These are phyloP conservation scores for Gliomastix tumulicola DNA, from an alignment of 2,329 filamentous ascomycete genomes.

Conservation along the genomic window DNA sequence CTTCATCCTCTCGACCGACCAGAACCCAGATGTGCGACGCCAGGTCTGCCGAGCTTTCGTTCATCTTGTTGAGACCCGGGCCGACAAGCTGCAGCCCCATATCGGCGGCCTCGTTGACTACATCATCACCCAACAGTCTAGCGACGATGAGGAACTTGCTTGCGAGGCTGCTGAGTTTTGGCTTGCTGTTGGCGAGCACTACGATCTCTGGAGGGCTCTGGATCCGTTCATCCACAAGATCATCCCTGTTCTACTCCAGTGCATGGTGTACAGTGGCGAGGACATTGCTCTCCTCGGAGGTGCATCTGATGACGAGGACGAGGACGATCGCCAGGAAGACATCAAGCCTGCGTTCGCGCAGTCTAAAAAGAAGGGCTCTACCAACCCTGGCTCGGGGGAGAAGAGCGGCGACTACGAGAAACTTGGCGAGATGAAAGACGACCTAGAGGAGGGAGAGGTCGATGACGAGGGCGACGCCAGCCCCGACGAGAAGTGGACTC, in stretches of 20 bases:
- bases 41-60: slow-evolving; percentile 93
- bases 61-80: slow-evolving; percentile 81
- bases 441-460: slow-evolving; percentile 83
- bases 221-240: slow-evolving; percentile 76
- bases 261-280: slow-evolving; percentile 95
- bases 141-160: slow-evolving; percentile 81
- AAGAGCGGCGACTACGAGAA: slow-evolving; percentile 52
- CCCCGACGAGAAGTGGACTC: slow-evolving; percentile 88
- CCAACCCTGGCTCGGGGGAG: slow-evolving; percentile 38
- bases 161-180: slow-evolving; percentile 97
- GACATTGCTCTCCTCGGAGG: slow-evolving; percentile 81
- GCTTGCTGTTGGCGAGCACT: slow-evolving; percentile 86
- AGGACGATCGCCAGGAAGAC: slow-evolving; percentile 84
- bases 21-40: slow-evolving; percentile 74
- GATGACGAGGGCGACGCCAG: slow-evolving; percentile 71
- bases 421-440: slow-evolving; percentile 57
- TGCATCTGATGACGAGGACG: slow-evolving; percentile 82
- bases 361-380: slow-evolving; percentile 59
- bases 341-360: slow-evolving; percentile 90
- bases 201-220: slow-evolving; percentile 68
- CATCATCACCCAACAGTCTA: slow-evolving; percentile 82
- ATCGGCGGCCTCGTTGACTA: slow-evolving; percentile 86
- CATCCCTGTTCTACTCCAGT: slow-evolving; percentile 82
- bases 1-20: slow-evolving; percentile 73
- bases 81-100: slow-evolving; percentile 85